Percentiles rank a stretch among this genome's conserved stretches.
Evolutionary conservation across 805 yeast species (phyloP).

Genomic region (Pichia nanzhaoensis): DNA sequence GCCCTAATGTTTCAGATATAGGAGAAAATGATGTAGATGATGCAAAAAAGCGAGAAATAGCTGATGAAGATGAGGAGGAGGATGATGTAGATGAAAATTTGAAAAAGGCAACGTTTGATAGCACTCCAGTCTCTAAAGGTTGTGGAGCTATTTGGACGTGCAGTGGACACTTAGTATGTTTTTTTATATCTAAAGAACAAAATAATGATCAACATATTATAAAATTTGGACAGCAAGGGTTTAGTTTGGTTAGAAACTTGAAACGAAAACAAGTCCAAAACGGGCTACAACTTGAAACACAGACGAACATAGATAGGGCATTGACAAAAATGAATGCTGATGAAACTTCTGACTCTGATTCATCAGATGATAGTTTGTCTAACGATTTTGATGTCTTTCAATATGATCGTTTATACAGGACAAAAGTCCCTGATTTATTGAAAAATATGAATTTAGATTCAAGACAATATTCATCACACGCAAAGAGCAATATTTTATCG

Average conservation of each 20-base stretch:
- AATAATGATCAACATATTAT: constrained; percentile 36
- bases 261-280: constrained; percentile 23
- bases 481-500: constrained; percentile 30
- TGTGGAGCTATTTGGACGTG: constrained; percentile 90
- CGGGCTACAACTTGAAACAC: constrained; percentile 14
- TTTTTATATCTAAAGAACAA: constrained; percentile 56
- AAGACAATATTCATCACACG: constrained; percentile 18
- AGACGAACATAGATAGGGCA: constrained; percentile 3
- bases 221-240: constrained; percentile 49
- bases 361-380: constrained; percentile 52
- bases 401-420: constrained; percentile 46
- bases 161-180: constrained; percentile 73
- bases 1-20: constrained; percentile 3
- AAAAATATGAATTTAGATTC: constrained; percentile 31
- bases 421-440: constrained; percentile 47
- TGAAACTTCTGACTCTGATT: constrained; percentile 19
- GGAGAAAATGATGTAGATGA: constrained; percentile 33
- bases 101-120: constrained; percentile 44
- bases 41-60: constrained; percentile 30
- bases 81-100: constrained; percentile 15
- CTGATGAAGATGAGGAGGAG: constrained; percentile 21
- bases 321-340: constrained; percentile 23
- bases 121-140: constrained; percentile 87
- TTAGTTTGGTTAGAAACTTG: constrained; percentile 33
- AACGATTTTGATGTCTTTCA: constrained; percentile 64